A percentile compares a stretch with the other conserved stretches of the same genome.
Evolutionary conservation across 805 yeast species (phyloP).

Genomic region (Ogataea degrootiae): DNA sequence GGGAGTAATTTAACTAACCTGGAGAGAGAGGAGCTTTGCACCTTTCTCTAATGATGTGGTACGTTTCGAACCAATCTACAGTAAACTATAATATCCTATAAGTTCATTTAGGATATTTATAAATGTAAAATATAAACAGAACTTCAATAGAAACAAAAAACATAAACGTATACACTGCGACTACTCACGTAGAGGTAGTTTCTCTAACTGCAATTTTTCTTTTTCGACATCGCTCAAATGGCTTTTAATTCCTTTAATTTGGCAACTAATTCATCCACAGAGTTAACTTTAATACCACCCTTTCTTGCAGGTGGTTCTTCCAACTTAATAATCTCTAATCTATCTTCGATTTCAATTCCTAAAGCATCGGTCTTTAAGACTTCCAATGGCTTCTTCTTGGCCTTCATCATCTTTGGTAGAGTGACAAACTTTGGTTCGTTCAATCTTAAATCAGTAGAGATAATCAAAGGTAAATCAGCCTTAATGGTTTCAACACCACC

Average conservation of each 20-base stretch:
- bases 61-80: no score
- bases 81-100: no score
- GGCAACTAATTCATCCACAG: constrained; percentile 76
- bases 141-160: no score
- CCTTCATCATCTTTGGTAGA: constrained; percentile 95
- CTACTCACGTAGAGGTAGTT: neutral
- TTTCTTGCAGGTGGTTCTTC: constrained; percentile 81
- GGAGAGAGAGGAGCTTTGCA: no score
- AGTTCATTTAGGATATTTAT: no score
- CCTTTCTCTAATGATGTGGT: no score
- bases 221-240: constrained; percentile 32
- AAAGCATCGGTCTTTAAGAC: constrained; percentile 60
- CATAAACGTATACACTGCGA: no score
- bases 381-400: constrained; percentile 91
- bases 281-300: constrained; percentile 75
- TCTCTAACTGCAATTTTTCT: no score
- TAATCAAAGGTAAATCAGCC: constrained; percentile 75
- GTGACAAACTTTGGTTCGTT: constrained; percentile 96
- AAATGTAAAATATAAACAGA: no score
- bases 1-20: no score
- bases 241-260: constrained; percentile 77
- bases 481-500: constrained; percentile 86
- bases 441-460: constrained; percentile 90
- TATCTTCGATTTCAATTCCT: constrained; percentile 57
- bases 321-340: constrained; percentile 66